Base-by-base conservation (phyloP, 2,329 filamentous ascomycete species). In the Grosmannia clavigera region DNA sequence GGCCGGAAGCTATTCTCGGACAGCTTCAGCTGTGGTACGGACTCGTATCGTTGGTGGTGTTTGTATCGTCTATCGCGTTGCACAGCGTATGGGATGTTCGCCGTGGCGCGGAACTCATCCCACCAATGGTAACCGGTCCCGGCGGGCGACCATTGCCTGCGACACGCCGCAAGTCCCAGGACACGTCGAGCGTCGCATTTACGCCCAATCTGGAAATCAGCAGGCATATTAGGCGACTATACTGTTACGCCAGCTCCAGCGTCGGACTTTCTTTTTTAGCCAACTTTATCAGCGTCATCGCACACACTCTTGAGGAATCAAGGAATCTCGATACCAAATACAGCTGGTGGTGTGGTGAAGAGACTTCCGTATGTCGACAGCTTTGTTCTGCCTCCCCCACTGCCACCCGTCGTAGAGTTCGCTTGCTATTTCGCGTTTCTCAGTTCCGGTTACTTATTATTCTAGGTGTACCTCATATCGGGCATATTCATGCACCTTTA, bases 111-210 rank as follows among this genome's bases (percentile, higher is more conserved):
- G 74, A 77, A 63, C 68, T 75, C 43, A 69, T 76, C 27, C 70
- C 72, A 58, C 80, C 77, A 27, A 76, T 72, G 38, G 72, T 81
- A 65, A 84, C 80, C 58, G 92, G 92, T n/a, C 91, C 92, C 1
- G 92, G 90, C 60, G 92, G 92, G 65, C 92, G 95, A 71, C 90
- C 90, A 40, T 77, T 96, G 59, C 91, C 90, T n/a, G 70, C 77
- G 57, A 81, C 78, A 62, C 87, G 84, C 69, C 83, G 76, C 61
- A 76, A 76, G 70, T 74, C 77, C 73, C 71, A 80, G 19, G 61
- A 64, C 16, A 58, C 62, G 1, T 33, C 54, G 11, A 58, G 40
- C n/a, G 43, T 52, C 22, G 27, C 59, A 2, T 63, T 60, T 31
- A 48, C 59, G 2, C 43, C 56, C 29, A 59, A 65, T 9, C 19